Conservation (phyloP, 306 rosid species). For the Arachis stenosperma region DNA sequence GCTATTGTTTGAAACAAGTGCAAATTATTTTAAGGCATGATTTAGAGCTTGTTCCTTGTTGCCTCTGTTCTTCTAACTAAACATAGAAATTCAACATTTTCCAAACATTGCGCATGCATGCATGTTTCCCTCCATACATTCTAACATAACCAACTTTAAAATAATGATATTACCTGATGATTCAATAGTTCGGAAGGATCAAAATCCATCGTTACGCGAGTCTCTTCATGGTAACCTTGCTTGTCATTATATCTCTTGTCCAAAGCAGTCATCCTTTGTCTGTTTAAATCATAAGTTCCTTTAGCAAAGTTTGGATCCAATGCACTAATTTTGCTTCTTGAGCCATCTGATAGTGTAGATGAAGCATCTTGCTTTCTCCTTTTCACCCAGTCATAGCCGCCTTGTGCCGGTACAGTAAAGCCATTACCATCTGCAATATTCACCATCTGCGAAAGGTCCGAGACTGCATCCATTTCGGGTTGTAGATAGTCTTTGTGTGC, state of each 20-base stretch:
- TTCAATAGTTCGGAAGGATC: constrained; percentile 38
- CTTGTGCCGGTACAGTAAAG: constrained; percentile 52
- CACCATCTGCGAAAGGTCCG: constrained; percentile 52
- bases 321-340: constrained; percentile 84
- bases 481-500: constrained; percentile 49
- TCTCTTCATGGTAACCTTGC: constrained; percentile 7
- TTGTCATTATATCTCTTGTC: constrained; percentile 15
- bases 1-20: too few species aligned
- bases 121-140: too few species aligned
- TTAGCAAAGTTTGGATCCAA: constrained; percentile 79
- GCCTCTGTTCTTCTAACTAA: too few species aligned
- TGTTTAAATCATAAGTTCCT: constrained; percentile 52
- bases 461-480: constrained; percentile 53
- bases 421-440: constrained; percentile 45
- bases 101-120: too few species aligned
- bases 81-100: too few species aligned
- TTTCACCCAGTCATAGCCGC: constrained; percentile 73
- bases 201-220: constrained; percentile 38
- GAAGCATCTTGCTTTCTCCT: constrained; percentile 62
- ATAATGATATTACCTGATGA: constrained; percentile 41
- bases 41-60: too few species aligned
- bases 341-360: constrained; percentile 81
- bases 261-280: constrained; percentile 32
- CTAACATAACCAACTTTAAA: too few species aligned
- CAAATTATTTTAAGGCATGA: too few species aligned